Percentiles rank a stretch among this genome's conserved stretches.
phyloP scores from a whole-genome alignment of 163 green algal genomes.

The Coccomyxa subellipsoidea region DNA sequence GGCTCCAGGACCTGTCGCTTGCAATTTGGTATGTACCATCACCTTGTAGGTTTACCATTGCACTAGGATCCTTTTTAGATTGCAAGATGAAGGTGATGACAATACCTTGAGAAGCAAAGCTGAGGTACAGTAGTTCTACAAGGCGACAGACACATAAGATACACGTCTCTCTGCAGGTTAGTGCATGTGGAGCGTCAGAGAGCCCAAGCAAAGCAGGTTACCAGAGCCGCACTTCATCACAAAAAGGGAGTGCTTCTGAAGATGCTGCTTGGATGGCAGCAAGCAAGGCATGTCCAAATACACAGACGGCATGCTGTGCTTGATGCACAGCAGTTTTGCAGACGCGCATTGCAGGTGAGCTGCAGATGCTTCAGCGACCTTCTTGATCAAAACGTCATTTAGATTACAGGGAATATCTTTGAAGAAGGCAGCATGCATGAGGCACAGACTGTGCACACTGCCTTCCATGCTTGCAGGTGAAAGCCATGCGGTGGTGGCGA shows the following conservation, averaged over 20 bases:
- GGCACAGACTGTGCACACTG: neutral
- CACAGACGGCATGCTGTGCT: neutral
- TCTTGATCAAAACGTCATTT: neutral
- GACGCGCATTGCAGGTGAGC: neutral
- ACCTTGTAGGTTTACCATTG: too few species aligned
- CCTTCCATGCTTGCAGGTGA: neutral
- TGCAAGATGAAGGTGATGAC: too few species aligned
- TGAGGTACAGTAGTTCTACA: neutral
- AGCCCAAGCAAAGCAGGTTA: neutral
- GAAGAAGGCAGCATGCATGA: neutral
- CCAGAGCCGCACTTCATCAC: neutral
- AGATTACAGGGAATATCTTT: neutral
- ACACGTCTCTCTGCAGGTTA: neutral
- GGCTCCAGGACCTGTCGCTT: neutral
- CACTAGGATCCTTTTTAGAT: too few species aligned
- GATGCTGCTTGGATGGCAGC: neutral
- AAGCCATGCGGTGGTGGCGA: neutral
- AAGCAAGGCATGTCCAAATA: neutral
- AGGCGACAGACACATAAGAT: neutral
- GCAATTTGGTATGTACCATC: neutral
- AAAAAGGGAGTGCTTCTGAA: neutral
- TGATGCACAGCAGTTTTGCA: neutral
- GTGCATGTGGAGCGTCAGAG: neutral
- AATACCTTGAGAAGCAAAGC: too few species aligned
- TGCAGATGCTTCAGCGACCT: neutral